phyloP scores from a whole-genome alignment of 352 stramenopile genomes.

The Pythium aquatile region DNA sequence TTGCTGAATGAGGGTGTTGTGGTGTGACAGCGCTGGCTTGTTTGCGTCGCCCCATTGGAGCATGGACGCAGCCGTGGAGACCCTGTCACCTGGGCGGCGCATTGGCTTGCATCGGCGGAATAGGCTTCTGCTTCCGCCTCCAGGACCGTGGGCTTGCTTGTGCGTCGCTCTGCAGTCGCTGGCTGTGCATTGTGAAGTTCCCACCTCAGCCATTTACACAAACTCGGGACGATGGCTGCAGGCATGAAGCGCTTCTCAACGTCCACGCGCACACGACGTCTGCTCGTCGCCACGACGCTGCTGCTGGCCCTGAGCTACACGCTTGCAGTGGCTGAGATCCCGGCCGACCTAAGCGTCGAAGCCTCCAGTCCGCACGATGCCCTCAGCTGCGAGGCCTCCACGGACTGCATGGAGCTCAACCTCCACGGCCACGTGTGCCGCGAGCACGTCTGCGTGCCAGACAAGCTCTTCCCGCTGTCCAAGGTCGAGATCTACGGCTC shows the following conservation, averaged over 20 bases:
- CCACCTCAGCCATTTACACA: constrained; percentile 4
- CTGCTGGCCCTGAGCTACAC: constrained; percentile 7
- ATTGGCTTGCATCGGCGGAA: constrained; percentile 24
- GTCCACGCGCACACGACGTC: background rate
- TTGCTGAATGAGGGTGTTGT: constrained; percentile 15
- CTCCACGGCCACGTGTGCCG: constrained; percentile 43
- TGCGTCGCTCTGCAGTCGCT: background rate
- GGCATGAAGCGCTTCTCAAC: background rate
- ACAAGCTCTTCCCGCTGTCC: constrained; percentile 62
- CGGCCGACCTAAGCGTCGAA: constrained; percentile 7
- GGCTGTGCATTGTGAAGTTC: constrained; percentile 1
- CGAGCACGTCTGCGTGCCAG: constrained; percentile 44
- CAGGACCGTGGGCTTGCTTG: background rate
- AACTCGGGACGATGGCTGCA: constrained; percentile 2
- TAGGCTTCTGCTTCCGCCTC: constrained; percentile 16
- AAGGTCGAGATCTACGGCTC: constrained; percentile 55
- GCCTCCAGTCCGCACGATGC: background rate
- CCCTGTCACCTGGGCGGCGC: background rate
- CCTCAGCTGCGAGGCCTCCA: constrained; percentile 36
- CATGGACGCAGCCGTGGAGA: constrained; percentile 13
- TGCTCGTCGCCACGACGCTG: constrained; percentile 7
- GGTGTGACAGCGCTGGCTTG: constrained; percentile 16
- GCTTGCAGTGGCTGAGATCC: background rate
- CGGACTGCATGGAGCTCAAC: constrained; percentile 49
- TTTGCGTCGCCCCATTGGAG: constrained; percentile 25